These are phyloP conservation scores for Linnemannia schmuckeri DNA, from an alignment of 192 early-diverging fungal species.

Conservation along the genomic window DNA sequence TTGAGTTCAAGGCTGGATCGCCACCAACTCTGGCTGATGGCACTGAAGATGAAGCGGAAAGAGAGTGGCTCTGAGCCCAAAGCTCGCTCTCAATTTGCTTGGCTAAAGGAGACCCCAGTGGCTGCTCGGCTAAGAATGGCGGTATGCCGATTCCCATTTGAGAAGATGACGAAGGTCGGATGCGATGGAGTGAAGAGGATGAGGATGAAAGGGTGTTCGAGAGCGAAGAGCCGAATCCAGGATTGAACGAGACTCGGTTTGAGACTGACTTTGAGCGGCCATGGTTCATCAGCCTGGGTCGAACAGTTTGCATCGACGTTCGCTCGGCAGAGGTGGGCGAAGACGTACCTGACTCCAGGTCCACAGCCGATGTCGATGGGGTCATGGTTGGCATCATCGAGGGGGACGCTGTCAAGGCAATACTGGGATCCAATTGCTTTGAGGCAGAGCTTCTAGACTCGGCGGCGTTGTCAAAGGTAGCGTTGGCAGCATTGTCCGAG, in stretches of 20 bases:
- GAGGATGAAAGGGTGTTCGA: slow-evolving; percentile 29
- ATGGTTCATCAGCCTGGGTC: slow-evolving; percentile 40
- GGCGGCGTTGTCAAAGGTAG: background rate
- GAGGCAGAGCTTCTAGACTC: background rate
- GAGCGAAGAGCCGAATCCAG: slow-evolving; percentile 20
- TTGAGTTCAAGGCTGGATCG: background rate
- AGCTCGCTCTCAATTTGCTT: slow-evolving; percentile 44
- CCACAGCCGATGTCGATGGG: background rate
- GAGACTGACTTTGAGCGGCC: slow-evolving; percentile 52
- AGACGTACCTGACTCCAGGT: background rate
- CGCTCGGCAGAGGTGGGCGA: slow-evolving; percentile 8
- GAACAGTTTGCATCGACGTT: slow-evolving; percentile 16
- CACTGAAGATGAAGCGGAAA: background rate
- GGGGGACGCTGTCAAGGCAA: slow-evolving; percentile 6
- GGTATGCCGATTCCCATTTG: slow-evolving; percentile 1
- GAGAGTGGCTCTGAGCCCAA: slow-evolving; percentile 3
- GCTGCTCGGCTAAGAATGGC: slow-evolving; percentile 41
- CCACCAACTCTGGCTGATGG: background rate
- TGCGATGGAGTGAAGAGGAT: slow-evolving; percentile 20
- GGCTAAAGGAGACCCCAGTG: slow-evolving; percentile 39
- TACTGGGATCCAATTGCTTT: background rate
- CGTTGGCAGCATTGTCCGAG: background rate
- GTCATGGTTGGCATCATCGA: slow-evolving; percentile 8
- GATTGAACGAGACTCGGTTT: slow-evolving; percentile 48
- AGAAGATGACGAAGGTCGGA: slow-evolving; percentile 8